Conservation (phyloP, 768 basidiomycete genomes). For the Dioszegia crocea region DNA sequence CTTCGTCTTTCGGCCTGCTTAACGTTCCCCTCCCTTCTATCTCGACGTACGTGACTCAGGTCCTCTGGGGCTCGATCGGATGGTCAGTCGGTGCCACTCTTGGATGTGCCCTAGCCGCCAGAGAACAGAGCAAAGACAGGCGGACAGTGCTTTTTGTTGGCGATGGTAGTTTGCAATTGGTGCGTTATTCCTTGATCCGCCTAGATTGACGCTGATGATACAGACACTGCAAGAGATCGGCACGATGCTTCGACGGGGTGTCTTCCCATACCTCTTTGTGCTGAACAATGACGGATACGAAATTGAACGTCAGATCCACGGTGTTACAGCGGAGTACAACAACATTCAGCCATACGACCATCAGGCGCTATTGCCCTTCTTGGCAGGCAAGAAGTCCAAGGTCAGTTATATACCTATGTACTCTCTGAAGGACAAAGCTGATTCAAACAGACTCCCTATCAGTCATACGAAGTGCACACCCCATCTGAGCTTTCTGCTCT, state of each 20-base stretch:
- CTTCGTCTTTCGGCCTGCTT: slow-evolving; percentile 77
- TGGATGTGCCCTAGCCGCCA: slow-evolving; percentile 75
- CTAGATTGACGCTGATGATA: slow-evolving; percentile 49
- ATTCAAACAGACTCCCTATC: slow-evolving; percentile 33
- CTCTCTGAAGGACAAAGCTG: slow-evolving; percentile 58
- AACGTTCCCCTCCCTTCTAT: slow-evolving; percentile 74
- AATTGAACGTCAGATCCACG: slow-evolving; percentile 71
- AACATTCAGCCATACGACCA: slow-evolving; percentile 71
- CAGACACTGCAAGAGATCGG: slow-evolving; percentile 65
- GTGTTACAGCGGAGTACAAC: slow-evolving; percentile 61
- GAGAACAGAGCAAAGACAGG: slow-evolving; percentile 57
- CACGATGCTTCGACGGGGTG: slow-evolving; percentile 67
- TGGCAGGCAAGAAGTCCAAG: slow-evolving; percentile 45
- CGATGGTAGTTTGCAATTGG: slow-evolving; percentile 39
- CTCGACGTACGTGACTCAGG: slow-evolving; percentile 54
- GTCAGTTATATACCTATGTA: slow-evolving; percentile 45
- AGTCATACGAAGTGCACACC: slow-evolving; percentile 64
- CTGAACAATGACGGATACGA: slow-evolving; percentile 61
- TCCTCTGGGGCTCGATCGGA: slow-evolving; percentile 89
- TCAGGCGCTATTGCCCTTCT: slow-evolving; percentile 48
- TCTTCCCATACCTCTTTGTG: slow-evolving; percentile 76
- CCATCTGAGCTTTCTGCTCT: slow-evolving; percentile 66
- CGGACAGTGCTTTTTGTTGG: slow-evolving; percentile 81
- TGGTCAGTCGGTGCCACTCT: slow-evolving; percentile 74
- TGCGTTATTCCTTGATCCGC: slow-evolving; percentile 13